Evolutionary conservation across 2,329 filamentous ascomycete species (phyloP).

Genomic region (Tolypocladium paradoxum): DNA sequence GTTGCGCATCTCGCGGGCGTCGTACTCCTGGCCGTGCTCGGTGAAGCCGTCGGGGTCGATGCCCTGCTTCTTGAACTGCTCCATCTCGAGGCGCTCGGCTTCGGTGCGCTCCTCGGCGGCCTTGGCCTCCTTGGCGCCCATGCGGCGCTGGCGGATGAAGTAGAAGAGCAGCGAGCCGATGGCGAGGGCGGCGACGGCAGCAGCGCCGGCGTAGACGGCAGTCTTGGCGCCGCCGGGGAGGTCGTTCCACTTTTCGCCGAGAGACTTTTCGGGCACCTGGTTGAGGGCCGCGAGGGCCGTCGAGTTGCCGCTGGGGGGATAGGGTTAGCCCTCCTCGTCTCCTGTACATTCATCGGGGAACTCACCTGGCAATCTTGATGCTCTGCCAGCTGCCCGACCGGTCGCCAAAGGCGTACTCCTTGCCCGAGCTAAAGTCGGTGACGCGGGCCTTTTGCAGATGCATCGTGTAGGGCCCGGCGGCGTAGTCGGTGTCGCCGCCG

Average conservation of each 20-base stretch:
- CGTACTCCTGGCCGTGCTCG: slow-evolving; percentile 13
- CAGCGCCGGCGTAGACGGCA: slow-evolving; percentile 39
- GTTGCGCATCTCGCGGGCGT: slow-evolving; percentile 6
- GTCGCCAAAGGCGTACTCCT: slow-evolving; percentile 56
- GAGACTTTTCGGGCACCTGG: slow-evolving; percentile 26
- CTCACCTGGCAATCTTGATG: slow-evolving; percentile 47
- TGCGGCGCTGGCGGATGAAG: slow-evolving; percentile 44
- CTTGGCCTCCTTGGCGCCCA: slow-evolving; percentile 39
- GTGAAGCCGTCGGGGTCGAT: slow-evolving; percentile 36
- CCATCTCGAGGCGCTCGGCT: slow-evolving; percentile 39
- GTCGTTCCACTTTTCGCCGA: slow-evolving; percentile 42
- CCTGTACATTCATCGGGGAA: too few relatives aligned
- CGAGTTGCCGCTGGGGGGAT: slow-evolving; percentile 40
- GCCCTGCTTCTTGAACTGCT: slow-evolving; percentile 35
- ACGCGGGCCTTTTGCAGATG: slow-evolving; percentile 50
- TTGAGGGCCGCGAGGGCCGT: slow-evolving; percentile 36
- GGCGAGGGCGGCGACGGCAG: slow-evolving; percentile 30
- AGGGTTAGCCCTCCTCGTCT: too few relatives aligned
- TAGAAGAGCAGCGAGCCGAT: slow-evolving; percentile 35
- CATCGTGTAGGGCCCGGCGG: slow-evolving; percentile 60
- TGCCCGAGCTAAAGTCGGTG: slow-evolving; percentile 50
- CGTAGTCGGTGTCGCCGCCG: slow-evolving; percentile 57
- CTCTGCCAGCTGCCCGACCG: slow-evolving; percentile 50
- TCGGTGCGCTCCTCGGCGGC: slow-evolving; percentile 31
- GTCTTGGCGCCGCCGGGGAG: slow-evolving; percentile 39